Conservation (phyloP, 2,329 filamentous ascomycete genomes). For the Ophiobolus disseminans region DNA sequence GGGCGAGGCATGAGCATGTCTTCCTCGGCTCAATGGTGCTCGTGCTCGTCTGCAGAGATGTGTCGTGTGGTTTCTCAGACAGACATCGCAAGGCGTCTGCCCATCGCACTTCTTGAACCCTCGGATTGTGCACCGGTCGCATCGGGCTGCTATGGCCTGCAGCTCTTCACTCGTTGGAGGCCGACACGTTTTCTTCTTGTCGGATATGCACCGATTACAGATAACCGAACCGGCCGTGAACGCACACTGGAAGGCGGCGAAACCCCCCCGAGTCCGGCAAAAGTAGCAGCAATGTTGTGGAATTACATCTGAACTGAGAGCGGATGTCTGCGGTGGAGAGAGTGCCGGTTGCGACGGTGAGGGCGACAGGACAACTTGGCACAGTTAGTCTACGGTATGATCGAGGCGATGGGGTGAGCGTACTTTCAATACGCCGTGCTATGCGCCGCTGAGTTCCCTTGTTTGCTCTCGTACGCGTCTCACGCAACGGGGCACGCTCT, state of each 20-base stretch:
- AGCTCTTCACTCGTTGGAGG: constrained; percentile 18
- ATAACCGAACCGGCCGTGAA: constrained; percentile 11
- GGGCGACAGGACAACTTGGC: neutral
- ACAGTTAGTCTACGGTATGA: neutral
- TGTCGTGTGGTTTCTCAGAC: constrained; percentile 10
- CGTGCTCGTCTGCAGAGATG: constrained; percentile 3
- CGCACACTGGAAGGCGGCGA: constrained; percentile 20
- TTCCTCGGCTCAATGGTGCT: too few relatives aligned
- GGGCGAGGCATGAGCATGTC: too few relatives aligned
- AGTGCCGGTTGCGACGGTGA: neutral
- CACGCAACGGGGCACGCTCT: neutral
- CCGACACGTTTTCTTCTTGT: constrained; percentile 13
- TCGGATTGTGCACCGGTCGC: constrained; percentile 18
- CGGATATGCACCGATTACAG: constrained; percentile 13
- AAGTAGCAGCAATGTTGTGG: constrained; percentile 16
- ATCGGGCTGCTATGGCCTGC: constrained; percentile 17
- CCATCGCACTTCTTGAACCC: constrained; percentile 20
- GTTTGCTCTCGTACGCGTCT: constrained; percentile 1
- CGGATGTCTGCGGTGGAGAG: neutral
- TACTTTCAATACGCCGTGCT: constrained; percentile 1
- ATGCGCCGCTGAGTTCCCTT: neutral
- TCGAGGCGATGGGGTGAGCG: neutral
- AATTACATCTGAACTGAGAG: neutral
- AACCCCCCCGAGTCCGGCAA: constrained; percentile 24
- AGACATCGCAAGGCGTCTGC: constrained; percentile 13